Percentiles rank a stretch among this genome's conserved stretches.
These are phyloP conservation scores for Leishmania arabica DNA, from an alignment of 208 protist genomes.

Conservation along the genomic window DNA sequence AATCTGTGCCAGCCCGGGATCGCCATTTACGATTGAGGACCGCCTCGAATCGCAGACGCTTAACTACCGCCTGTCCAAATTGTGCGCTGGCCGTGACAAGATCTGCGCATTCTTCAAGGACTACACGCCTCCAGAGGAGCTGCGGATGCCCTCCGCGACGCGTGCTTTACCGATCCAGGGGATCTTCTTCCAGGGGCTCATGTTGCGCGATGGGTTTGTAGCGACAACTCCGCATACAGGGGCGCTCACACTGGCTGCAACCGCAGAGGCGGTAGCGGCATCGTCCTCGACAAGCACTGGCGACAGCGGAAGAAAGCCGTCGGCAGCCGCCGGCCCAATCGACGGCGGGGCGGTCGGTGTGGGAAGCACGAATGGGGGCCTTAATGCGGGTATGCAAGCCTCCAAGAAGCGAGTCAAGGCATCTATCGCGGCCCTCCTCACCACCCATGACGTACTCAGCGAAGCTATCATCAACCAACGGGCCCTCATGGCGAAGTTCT, in stretches of 20 bases:
- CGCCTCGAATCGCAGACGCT: slow-evolving; percentile 56
- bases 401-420: background rate
- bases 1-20: slow-evolving; percentile 56
- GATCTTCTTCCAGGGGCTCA: slow-evolving; percentile 61
- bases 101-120: slow-evolving; percentile 70
- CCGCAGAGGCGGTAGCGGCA: background rate
- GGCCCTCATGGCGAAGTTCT: slow-evolving; percentile 66
- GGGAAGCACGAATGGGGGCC: background rate
- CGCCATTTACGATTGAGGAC: slow-evolving; percentile 67
- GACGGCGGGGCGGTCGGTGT: background rate
- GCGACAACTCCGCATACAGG: background rate
- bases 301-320: background rate
- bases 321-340: background rate
- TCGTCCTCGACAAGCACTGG: background rate
- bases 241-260: background rate
- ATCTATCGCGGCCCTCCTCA: slow-evolving; percentile 51
- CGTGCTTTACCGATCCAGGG: slow-evolving; percentile 56
- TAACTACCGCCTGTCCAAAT: slow-evolving; percentile 47
- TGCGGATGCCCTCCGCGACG: slow-evolving; percentile 43
- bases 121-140: slow-evolving; percentile 45
- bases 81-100: slow-evolving; percentile 46
- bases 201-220: slow-evolving; percentile 27
- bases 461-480: slow-evolving; percentile 49
- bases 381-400: background rate
- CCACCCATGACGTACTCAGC: slow-evolving; percentile 48